Conservation (phyloP, 2,329 filamentous ascomycete species). For the Chalaropsis thielavioides region DNA sequence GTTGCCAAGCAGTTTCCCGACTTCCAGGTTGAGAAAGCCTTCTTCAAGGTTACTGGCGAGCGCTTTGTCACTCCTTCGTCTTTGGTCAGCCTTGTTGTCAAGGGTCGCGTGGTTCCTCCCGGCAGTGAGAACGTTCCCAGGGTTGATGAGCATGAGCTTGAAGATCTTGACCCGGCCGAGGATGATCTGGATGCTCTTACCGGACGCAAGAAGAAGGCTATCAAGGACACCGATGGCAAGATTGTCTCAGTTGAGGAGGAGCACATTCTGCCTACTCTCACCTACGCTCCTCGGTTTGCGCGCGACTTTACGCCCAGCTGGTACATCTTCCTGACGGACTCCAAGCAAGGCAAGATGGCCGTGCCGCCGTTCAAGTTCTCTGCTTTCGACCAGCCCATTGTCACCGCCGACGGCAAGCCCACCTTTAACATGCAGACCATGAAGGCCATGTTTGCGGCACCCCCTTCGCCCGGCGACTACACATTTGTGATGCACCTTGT, state of each 20-base stretch:
- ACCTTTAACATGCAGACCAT: constrained; percentile 93
- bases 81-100: constrained; percentile 85
- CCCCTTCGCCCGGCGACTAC: constrained; percentile 82
- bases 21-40: constrained; percentile 76
- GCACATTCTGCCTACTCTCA: constrained; percentile 65
- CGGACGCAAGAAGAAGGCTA: constrained; percentile 56
- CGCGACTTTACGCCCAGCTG: constrained; percentile 81
- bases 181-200: constrained; percentile 77
- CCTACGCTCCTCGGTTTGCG: constrained; percentile 78
- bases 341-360: constrained; percentile 87
- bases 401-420: constrained; percentile 64
- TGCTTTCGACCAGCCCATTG: constrained; percentile 78
- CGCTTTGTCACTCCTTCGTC: constrained; percentile 83
- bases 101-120: constrained; percentile 84
- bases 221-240: constrained; percentile 48
- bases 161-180: constrained; percentile 85
- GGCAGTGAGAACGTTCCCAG: constrained; percentile 61
- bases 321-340: constrained; percentile 90
- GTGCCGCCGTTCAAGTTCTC: constrained; percentile 94
- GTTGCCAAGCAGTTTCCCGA: constrained; percentile 76
- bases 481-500: constrained; percentile 88
- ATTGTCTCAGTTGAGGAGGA: constrained; percentile 43
- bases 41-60: constrained; percentile 97
- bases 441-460: constrained; percentile 93
- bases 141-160: constrained; percentile 63